These are phyloP conservation scores for Neurospora crassa DNA, from an alignment of 2,329 filamentous ascomycete species.

Conservation along the genomic window DNA sequence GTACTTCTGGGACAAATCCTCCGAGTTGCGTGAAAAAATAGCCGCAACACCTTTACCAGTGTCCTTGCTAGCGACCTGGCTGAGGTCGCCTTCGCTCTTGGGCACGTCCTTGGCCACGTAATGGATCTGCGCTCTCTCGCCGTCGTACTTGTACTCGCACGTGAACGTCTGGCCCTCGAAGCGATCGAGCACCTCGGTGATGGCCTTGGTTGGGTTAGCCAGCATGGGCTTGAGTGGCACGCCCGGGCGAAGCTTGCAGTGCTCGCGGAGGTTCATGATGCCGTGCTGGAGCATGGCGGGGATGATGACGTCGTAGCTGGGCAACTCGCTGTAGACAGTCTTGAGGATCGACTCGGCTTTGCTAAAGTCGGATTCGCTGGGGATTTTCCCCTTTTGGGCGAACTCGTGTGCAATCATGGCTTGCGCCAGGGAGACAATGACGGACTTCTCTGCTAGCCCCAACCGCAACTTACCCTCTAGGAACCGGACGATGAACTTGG, in stretches of 20 bases:
- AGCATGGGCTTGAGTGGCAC: constrained; percentile 97
- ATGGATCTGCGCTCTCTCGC: constrained; percentile 96
- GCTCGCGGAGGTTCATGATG: constrained; percentile 69
- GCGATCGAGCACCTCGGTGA: constrained; percentile 92
- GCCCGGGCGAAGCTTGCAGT: constrained; percentile 86
- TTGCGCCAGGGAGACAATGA: constrained; percentile 82
- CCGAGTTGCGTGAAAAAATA: constrained; percentile 95
- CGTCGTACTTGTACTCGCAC: constrained; percentile 98
- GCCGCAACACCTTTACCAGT: constrained; percentile 67
- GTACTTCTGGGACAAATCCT: constrained; percentile 95
- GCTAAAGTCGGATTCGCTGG: constrained; percentile 66
- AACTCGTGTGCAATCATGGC: constrained; percentile 80
- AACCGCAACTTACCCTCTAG: constrained; percentile 89
- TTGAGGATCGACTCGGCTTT: constrained; percentile 82
- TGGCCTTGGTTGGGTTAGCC: constrained; percentile 95
- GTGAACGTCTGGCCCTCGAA: constrained; percentile 95
- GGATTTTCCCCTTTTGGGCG: constrained; percentile 57
- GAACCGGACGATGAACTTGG: constrained; percentile 88
- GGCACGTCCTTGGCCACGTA: constrained; percentile 69
- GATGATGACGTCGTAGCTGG: constrained; percentile 90
- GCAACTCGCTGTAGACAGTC: constrained; percentile 85
- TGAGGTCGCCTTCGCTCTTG: constrained; percentile 53
- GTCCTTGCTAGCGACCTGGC: constrained; percentile 56
- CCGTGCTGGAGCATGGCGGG: constrained; percentile 82
- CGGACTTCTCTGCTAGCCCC: constrained; percentile 84